Evolutionary conservation across 2,329 filamentous ascomycete genomes (phyloP), one percentile per base, ranked within the genome.

Genomic region (Penicillium sp.): DNA sequence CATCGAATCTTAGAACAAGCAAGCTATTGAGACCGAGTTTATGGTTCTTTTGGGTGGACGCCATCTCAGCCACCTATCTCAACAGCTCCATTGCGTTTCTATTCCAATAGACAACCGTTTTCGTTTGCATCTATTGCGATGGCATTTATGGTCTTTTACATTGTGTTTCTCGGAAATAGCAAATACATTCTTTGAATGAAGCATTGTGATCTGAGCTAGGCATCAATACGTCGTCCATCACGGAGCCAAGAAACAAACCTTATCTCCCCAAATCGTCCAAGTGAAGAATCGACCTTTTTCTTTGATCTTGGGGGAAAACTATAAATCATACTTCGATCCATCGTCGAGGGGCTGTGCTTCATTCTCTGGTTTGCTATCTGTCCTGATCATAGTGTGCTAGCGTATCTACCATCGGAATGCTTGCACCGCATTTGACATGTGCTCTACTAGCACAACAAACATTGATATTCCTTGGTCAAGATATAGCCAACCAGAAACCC

Each of bases 271-370:
- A 14, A 14, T 27, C 26, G 5, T 32, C 34, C 27, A 39, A n/a
- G 51, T 50, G 27, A 16, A 50, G 19, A 39, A 53, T 53, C 51
- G 45, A 4, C 51, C 41, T 29, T 16, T 52, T 18, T 13, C 35
- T 52, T 52, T 48, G 45, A 43, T 11, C 39, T 8, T 23, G 7
- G 9, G n/a, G n/a, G n/a, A 6, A 42, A 43, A 48, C 14, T 23
- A 42, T 26, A 27, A 29, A 19, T 32, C 23, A 23, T 23, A 23
- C 23, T 5, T 23, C 23, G 5, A 23, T 23, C 23, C 23, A 23
- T 23, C 23, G 23, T 23, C 23, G 23, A 23, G 23, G 23, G 23
- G 23, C 5, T 23, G 3, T 23, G 23, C 23, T 23, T 5, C 23
- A 26, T 27, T 27, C 11, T 9, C 14, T 23, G 14, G 5, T 27